Evolutionary conservation across 495 filamentous ascomycete species (phyloP), one percentile per base, ranked within the genome.

Genomic region (Collariella sp.): DNA sequence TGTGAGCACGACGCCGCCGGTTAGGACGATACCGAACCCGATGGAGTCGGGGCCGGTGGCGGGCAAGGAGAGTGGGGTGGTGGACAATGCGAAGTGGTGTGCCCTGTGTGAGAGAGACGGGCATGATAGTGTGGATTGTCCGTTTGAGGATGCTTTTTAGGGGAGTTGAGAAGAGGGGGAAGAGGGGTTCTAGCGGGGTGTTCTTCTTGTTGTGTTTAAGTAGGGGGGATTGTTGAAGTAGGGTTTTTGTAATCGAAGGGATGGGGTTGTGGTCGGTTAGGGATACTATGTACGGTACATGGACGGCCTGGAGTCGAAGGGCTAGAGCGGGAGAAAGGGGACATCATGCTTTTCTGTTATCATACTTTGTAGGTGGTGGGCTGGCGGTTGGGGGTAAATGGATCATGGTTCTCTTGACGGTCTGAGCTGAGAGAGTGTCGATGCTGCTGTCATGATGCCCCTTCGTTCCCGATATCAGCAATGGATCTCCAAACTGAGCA

Each of bases 101-200:
- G 93, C 94, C 49, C 75, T 97, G 42, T 99, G 93, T 67, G 93
- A 99, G 75, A 80, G 86, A 50, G 94, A 97, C 63, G 93, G 93
- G 29, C 93, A 99, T 63, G 87, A 93, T 67, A 95, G 89, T 64
- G 89, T 94, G 55, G 88, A 94, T 67, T 97, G 91, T 73, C 91
- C 91, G 13, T 86, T 94, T 70, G 91, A 96, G 67, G 89, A 91
- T 65, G 86, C 81, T 61, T 85, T 84, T 56, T 81, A 45, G 48
- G 18, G 19, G 22, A 18, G 15, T 31, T 20, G 18, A 4, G 16
- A 13, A 0, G 3, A 6, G 26, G 62, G 40, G 0, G 24, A 10
- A 22, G 3, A 20, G 26, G 26, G 26, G 26, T 31, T 31, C 5
- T 16, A 24, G 24, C 2, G 18, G 6, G 7, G 38, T 11, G 11